These are phyloP conservation scores for Camelina laxa DNA, from an alignment of 345 rosid species.

Conservation along the genomic window DNA sequence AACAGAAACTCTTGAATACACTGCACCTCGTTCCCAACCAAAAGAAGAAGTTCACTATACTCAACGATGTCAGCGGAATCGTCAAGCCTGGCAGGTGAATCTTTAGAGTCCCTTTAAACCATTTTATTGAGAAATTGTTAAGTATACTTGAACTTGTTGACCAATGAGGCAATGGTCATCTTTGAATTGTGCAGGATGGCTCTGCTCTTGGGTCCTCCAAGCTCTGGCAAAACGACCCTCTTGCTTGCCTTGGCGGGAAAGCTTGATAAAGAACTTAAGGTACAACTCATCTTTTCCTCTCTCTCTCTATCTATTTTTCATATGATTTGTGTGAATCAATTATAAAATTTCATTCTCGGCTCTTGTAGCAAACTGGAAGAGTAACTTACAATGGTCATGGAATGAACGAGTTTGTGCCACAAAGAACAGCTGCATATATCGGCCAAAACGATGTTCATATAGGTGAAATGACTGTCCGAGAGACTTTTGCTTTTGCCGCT, in stretches of 20 bases:
- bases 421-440: constrained; percentile 74
- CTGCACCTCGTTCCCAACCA: constrained; percentile 52
- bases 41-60: constrained; percentile 64
- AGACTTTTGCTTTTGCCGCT: constrained; percentile 82
- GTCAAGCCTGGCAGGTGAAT: constrained; percentile 76
- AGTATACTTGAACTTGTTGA: not conserved
- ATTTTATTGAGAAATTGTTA: not conserved
- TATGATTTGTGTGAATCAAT: not conserved
- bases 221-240: constrained; percentile 84
- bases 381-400: constrained; percentile 71
- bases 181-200: constrained; percentile 54
- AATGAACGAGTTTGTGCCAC: constrained; percentile 70
- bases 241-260: constrained; percentile 79
- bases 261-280: constrained; percentile 68
- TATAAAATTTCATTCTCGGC: not conserved
- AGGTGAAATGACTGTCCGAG: constrained; percentile 78
- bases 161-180: constrained; percentile 7
- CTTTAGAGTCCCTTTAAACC: not conserved
- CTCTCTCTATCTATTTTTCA: not conserved
- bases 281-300: constrained; percentile 22
- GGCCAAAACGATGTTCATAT: constrained; percentile 77
- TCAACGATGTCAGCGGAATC: constrained; percentile 69
- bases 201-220: constrained; percentile 85
- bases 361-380: constrained; percentile 49
- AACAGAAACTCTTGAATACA: constrained; percentile 45